Conservation (phyloP, 306 rosid species). For the Fragaria ananassa region DNA sequence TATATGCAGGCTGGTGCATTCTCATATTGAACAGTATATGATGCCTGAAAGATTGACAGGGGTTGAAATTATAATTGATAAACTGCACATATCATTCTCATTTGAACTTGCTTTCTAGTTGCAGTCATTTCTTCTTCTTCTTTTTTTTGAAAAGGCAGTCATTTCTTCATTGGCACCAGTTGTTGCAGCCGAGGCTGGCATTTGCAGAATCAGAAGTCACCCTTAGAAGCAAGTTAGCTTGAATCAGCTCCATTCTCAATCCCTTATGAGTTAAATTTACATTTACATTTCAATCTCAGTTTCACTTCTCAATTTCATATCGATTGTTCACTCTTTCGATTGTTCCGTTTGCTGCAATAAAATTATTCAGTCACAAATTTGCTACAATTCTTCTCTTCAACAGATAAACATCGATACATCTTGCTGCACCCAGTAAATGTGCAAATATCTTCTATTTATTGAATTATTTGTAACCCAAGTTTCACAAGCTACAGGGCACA, state of each 20-base stretch:
- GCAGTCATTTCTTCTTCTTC: not conserved
- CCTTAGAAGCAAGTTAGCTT: constrained; percentile 17
- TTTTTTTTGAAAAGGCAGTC: not conserved
- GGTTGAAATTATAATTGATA: constrained; percentile 13
- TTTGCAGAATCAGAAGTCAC: constrained; percentile 24
- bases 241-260: not conserved
- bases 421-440: not conserved
- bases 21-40: constrained; percentile 10
- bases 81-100: constrained; percentile 18
- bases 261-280: no score
- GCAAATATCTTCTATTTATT: not conserved
- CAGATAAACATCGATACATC: not conserved
- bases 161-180: constrained; percentile 12
- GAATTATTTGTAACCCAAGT: constrained; percentile 1
- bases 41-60: constrained; percentile 7
- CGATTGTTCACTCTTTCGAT: no score
- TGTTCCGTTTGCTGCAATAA: not conserved
- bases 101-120: constrained; percentile 28
- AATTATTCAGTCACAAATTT: not conserved
- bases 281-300: no score
- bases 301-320: no score
- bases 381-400: not conserved
- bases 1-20: constrained; percentile 7
- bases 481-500: not conserved
- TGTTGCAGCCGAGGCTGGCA: constrained; percentile 17